These are phyloP conservation scores for Centrapalus pauciflorus DNA, from an alignment of 129 eudicot species.

Conservation along the genomic window DNA sequence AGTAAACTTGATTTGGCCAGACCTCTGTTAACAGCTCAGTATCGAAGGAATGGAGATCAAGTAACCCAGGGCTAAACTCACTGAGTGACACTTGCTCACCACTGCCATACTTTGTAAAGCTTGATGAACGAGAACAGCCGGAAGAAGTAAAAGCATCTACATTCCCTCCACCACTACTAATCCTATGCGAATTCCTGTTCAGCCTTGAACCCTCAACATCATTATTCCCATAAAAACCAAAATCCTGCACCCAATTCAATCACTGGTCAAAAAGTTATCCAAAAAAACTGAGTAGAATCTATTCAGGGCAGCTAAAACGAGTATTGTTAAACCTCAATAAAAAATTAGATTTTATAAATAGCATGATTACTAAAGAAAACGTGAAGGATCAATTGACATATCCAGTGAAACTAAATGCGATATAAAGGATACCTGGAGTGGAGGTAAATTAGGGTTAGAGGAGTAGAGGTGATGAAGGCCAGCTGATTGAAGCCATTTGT, in stretches of 20 bases:
- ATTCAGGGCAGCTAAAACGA: neutral
- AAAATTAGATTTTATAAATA: neutral
- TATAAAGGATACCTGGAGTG: constrained; percentile 18
- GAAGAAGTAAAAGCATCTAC: constrained; percentile 42
- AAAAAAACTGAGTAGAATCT: neutral
- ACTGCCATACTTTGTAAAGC: constrained; percentile 46
- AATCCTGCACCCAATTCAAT: constrained; percentile 33
- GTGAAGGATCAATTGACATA: neutral
- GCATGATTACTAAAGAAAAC: neutral
- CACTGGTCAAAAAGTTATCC: constrained; percentile 8
- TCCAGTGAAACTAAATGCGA: neutral
- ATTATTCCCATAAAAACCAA: constrained; percentile 41
- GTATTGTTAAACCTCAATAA: neutral
- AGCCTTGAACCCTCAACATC: constrained; percentile 32
- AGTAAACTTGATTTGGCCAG: neutral
- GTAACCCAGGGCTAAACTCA: constrained; percentile 75
- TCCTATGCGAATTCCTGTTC: constrained; percentile 43
- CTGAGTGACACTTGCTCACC: constrained; percentile 42
- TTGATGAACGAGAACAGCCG: constrained; percentile 26
- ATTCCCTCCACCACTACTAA: constrained; percentile 38
- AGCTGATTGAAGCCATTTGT: constrained; percentile 74
- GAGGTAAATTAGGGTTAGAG: constrained; percentile 35
- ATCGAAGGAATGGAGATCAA: constrained; percentile 83
- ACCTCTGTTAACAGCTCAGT: constrained; percentile 90
- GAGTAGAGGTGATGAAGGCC: constrained; percentile 68